Percentiles rank a stretch among this genome's conserved stretches.
These are phyloP conservation scores for Claviceps citrina DNA, from an alignment of 2,329 filamentous ascomycete genomes.

Conservation along the genomic window DNA sequence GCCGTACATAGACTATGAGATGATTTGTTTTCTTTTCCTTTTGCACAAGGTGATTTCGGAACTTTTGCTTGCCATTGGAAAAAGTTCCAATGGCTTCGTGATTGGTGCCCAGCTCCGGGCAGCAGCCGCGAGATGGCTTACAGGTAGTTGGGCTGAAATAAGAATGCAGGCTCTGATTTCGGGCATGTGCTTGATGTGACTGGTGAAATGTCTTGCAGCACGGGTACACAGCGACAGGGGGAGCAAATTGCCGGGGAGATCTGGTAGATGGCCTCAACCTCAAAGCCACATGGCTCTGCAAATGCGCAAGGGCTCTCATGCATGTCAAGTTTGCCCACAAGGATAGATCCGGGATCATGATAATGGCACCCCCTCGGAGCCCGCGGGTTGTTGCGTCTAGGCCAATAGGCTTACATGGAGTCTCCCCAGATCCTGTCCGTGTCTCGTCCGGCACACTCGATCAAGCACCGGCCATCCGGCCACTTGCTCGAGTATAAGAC, in stretches of 20 bases:
- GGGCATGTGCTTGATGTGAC: constrained; percentile 4
- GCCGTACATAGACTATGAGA: background rate
- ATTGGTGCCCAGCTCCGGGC: too few relatives aligned
- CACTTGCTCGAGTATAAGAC: constrained; percentile 2
- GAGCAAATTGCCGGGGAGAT: background rate
- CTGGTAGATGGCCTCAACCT: background rate
- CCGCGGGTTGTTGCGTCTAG: background rate
- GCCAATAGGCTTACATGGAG: constrained; percentile 4
- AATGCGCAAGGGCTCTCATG: background rate
- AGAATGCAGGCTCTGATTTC: constrained; percentile 4
- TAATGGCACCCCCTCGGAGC: constrained; percentile 4
- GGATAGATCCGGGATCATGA: background rate
- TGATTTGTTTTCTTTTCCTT: background rate
- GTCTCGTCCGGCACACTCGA: background rate
- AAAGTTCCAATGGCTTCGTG: too few relatives aligned
- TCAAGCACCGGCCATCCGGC: constrained; percentile 2
- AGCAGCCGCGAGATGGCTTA: background rate
- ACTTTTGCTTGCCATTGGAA: background rate
- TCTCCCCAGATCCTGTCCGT: background rate
- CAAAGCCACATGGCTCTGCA: background rate
- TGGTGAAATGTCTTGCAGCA: constrained; percentile 1
- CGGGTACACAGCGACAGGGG: background rate
- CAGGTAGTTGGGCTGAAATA: constrained; percentile 5
- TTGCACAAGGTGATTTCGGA: background rate
- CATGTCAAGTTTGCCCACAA: background rate